Conservation (phyloP, 768 basidiomycete genomes). For the Suillus fuscotomentosus region DNA sequence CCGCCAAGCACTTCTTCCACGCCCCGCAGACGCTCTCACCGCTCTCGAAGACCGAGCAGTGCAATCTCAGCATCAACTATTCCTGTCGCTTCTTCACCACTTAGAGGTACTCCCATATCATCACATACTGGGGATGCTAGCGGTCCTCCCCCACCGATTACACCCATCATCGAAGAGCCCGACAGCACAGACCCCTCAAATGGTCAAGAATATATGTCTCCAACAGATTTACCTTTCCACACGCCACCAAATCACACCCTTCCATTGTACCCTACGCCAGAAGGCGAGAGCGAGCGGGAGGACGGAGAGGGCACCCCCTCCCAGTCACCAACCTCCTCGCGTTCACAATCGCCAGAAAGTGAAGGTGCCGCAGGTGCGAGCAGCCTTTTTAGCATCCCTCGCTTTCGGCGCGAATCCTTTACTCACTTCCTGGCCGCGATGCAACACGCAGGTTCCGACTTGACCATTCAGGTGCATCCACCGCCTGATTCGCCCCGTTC, state of each 20-base stretch:
- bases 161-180: conserved; percentile 69
- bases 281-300: conserved; percentile 22
- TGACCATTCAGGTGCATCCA: conserved; percentile 69
- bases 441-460: conserved; percentile 64
- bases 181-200: conserved; percentile 52
- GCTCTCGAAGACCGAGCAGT: conserved; percentile 54
- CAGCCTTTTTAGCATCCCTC: conserved; percentile 76
- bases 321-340: conserved; percentile 32
- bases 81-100: conserved; percentile 61
- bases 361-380: conserved; percentile 73
- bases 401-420: conserved; percentile 62
- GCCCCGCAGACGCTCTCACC: conserved; percentile 52
- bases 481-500: conserved; percentile 79
- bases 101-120: conserved; percentile 50
- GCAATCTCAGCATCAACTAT: conserved; percentile 30
- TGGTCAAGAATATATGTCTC: conserved; percentile 53
- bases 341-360: conserved; percentile 57
- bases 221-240: conserved; percentile 64
- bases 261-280: conserved; percentile 36
- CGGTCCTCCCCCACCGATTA: conserved; percentile 63
- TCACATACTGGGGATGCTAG: conserved; percentile 47
- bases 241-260: conserved; percentile 47
- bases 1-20: conserved; percentile 41
- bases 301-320: conserved; percentile 26
- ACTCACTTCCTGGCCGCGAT: conserved; percentile 60